These are phyloP conservation scores for Agrocybe praecox DNA, from an alignment of 768 basidiomycete genomes.

Conservation along the genomic window DNA sequence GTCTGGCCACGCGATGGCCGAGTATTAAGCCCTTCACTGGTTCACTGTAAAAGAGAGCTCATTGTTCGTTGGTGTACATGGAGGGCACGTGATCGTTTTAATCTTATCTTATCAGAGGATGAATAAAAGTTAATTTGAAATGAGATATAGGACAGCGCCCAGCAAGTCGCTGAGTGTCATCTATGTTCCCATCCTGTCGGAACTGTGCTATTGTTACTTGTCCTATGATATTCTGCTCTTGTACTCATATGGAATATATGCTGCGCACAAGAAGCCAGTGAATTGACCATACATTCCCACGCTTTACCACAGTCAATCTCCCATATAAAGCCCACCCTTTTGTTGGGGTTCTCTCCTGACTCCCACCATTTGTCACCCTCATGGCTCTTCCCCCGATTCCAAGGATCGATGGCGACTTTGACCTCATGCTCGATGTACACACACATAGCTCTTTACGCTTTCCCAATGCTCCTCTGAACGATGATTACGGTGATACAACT, in stretches of 20 bases:
- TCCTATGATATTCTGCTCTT: too few relatives aligned
- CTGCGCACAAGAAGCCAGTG: too few relatives aligned
- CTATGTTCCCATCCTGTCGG: too few relatives aligned
- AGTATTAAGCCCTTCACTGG: too few relatives aligned
- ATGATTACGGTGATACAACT: conserved; percentile 59
- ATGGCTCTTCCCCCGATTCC: conserved; percentile 49
- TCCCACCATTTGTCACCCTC: conserved; percentile 7
- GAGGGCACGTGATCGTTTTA: conserved; percentile 11
- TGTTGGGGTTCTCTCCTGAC: conserved; percentile 10
- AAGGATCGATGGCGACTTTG: conserved; percentile 53
- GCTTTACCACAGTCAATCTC: background rate
- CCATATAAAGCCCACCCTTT: conserved; percentile 18
- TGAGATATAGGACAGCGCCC: background rate
- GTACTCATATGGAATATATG: too few relatives aligned
- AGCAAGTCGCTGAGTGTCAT: background rate
- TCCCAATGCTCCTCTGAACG: conserved; percentile 27
- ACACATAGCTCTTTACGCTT: conserved; percentile 47
- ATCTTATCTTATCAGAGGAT: conserved; percentile 8
- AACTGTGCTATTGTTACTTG: too few relatives aligned
- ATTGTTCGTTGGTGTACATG: background rate
- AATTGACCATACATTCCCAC: too few relatives aligned
- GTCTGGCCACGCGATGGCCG: background rate
- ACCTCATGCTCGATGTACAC: conserved; percentile 60
- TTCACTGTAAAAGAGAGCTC: too few relatives aligned
- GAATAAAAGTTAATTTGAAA: background rate